Evolutionary conservation across 2,329 filamentous ascomycete genomes (phyloP).

Genomic region (Talaromyces sp.): DNA sequence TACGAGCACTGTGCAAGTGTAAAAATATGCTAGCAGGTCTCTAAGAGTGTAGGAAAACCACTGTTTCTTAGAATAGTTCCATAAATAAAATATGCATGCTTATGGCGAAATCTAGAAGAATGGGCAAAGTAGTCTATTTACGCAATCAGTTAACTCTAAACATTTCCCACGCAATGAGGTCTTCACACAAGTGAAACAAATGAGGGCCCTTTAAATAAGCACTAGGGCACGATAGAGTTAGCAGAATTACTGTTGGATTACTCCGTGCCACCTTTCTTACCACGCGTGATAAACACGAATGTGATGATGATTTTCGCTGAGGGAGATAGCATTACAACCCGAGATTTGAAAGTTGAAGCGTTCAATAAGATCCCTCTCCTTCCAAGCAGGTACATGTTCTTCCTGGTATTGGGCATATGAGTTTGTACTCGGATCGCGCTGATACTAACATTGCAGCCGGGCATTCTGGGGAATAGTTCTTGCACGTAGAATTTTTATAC

Average conservation of each 20-base stretch:
- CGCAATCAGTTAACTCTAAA: too few species aligned
- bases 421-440: neutral
- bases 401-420: neutral
- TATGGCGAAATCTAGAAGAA: too few species aligned
- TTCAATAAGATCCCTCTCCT: neutral
- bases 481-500: neutral
- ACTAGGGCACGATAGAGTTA: neutral
- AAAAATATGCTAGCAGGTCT: too few species aligned
- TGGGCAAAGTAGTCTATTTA: too few species aligned
- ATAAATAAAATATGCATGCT: too few species aligned
- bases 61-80: too few species aligned
- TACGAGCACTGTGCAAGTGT: too few species aligned
- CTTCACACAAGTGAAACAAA: neutral
- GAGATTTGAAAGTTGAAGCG: neutral
- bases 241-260: neutral
- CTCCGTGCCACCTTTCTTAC: neutral
- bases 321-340: neutral
- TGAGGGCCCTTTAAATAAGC: neutral
- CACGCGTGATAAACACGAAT: neutral
- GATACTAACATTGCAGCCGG: neutral
- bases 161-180: too few species aligned
- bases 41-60: too few species aligned
- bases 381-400: neutral
- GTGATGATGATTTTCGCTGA: neutral
- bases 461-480: neutral